These are phyloP conservation scores for Quercus phellos DNA, from an alignment of 331 rosid species.

Conservation along the genomic window DNA sequence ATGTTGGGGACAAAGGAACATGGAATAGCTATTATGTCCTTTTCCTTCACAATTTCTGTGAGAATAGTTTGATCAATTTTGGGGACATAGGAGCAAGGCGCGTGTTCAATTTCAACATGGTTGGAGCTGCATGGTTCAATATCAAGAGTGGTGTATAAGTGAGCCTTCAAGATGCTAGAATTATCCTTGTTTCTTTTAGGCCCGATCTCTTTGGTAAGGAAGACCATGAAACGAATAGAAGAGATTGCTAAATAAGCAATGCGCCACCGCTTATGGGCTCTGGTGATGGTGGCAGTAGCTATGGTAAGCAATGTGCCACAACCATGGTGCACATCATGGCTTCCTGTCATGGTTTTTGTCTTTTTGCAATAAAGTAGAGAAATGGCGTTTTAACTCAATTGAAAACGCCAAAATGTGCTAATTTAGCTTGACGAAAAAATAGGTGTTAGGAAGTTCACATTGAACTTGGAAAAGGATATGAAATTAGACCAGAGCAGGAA, in stretches of 20 bases:
- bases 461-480: too few relatives aligned
- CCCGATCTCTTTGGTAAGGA: slow-evolving; percentile 38
- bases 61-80: slow-evolving; percentile 31
- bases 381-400: too few relatives aligned
- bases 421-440: too few relatives aligned
- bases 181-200: slow-evolving; percentile 21
- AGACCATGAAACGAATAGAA: slow-evolving; percentile 46
- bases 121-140: slow-evolving; percentile 22
- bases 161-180: slow-evolving; percentile 26
- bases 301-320: slow-evolving; percentile 32
- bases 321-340: background rate
- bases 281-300: slow-evolving; percentile 19
- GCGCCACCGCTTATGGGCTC: slow-evolving; percentile 60
- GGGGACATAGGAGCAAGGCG: background rate
- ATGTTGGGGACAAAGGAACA: slow-evolving; percentile 3
- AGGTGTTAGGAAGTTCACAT: background rate
- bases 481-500: too few relatives aligned
- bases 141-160: slow-evolving; percentile 18
- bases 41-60: slow-evolving; percentile 46
- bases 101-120: slow-evolving; percentile 2
- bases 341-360: slow-evolving; percentile 30
- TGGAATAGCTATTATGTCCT: slow-evolving; percentile 19
- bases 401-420: too few relatives aligned
- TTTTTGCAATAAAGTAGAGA: background rate
- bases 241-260: slow-evolving; percentile 49